These are phyloP conservation scores for Neurospora cerealis DNA, from an alignment of 495 filamentous ascomycete species.

Conservation along the genomic window DNA sequence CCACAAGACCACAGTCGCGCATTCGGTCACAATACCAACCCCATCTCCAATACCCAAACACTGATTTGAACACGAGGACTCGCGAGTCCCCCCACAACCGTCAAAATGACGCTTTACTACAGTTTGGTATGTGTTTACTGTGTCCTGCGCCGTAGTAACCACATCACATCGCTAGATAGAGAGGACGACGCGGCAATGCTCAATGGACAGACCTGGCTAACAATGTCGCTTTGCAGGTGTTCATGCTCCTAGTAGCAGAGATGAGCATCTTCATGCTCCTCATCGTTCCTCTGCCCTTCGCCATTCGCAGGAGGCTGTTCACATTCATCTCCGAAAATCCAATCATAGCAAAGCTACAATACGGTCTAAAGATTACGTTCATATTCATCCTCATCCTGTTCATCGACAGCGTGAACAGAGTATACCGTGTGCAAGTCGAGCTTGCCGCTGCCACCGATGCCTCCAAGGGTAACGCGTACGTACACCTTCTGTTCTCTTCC, in stretches of 20 bases:
- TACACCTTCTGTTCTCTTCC: slow-evolving; percentile 2
- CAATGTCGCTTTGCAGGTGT: slow-evolving; percentile 55
- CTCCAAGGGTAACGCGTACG: slow-evolving; percentile 19
- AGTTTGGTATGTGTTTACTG: slow-evolving; percentile 58
- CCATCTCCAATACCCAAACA: neutral
- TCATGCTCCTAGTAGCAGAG: slow-evolving; percentile 82
- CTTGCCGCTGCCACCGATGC: slow-evolving; percentile 48
- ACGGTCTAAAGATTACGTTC: slow-evolving; percentile 74
- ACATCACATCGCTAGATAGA: neutral
- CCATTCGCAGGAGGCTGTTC: slow-evolving; percentile 78
- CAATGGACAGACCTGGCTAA: slow-evolving; percentile 11
- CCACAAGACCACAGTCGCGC: neutral
- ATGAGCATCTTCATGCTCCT: slow-evolving; percentile 89
- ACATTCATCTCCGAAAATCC: slow-evolving; percentile 82
- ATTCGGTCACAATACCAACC: neutral
- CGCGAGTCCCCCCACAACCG: slow-evolving; percentile 1
- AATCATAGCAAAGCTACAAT: slow-evolving; percentile 41
- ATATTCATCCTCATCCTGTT: slow-evolving; percentile 98
- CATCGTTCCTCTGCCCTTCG: slow-evolving; percentile 85
- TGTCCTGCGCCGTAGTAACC: slow-evolving; percentile 7
- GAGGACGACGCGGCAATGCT: neutral
- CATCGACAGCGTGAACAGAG: slow-evolving; percentile 96
- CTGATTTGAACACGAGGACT: neutral
- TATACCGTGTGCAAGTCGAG: slow-evolving; percentile 92
- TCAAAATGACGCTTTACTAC: slow-evolving; percentile 97